Conservation (phyloP, 257 asterid species). For the Rehmannia glutinosa region DNA sequence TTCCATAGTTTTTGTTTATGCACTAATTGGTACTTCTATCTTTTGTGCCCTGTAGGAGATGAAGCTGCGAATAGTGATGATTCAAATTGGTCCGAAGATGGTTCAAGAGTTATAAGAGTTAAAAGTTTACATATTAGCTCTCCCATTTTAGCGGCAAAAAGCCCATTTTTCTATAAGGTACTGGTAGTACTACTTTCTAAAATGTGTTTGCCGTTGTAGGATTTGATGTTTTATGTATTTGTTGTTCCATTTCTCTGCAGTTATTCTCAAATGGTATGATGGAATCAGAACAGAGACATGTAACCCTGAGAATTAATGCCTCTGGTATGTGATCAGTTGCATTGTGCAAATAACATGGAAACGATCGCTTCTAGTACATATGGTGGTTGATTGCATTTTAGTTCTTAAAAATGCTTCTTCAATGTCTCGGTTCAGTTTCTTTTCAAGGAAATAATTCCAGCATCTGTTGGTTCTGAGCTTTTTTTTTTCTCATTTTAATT, state of each 20-base stretch:
- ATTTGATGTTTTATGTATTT: conserved; percentile 13
- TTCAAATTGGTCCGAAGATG: conserved; percentile 60
- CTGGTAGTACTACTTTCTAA: conserved; percentile 1
- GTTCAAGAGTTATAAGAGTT: conserved; percentile 48
- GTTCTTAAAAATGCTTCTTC: not conserved
- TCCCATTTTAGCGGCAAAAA: conserved; percentile 86
- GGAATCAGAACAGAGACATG: conserved; percentile 98
- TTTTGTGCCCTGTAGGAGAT: conserved; percentile 44
- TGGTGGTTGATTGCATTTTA: not conserved
- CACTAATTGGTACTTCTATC: conserved; percentile 2
- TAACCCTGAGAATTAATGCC: conserved; percentile 76
- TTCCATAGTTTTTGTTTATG: not conserved
- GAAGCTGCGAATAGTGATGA: conserved; percentile 71
- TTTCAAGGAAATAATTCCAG: too few relatives aligned
- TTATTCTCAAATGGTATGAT: conserved; percentile 96
- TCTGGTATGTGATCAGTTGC: conserved; percentile 56
- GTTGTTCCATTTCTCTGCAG: conserved; percentile 35
- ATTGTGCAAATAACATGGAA: not conserved
- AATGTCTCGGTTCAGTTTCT: too few relatives aligned
- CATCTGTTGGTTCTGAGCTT: too few relatives aligned
- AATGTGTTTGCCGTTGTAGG: not conserved
- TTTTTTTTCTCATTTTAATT: too few relatives aligned
- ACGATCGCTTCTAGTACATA: not conserved
- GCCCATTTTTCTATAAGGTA: conserved; percentile 90
- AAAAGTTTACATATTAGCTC: conserved; percentile 84